Percentiles rank a stretch among this genome's conserved stretches.
Conservation (phyloP, 2,329 filamentous ascomycete genomes). For the Alternaria conjuncta region DNA sequence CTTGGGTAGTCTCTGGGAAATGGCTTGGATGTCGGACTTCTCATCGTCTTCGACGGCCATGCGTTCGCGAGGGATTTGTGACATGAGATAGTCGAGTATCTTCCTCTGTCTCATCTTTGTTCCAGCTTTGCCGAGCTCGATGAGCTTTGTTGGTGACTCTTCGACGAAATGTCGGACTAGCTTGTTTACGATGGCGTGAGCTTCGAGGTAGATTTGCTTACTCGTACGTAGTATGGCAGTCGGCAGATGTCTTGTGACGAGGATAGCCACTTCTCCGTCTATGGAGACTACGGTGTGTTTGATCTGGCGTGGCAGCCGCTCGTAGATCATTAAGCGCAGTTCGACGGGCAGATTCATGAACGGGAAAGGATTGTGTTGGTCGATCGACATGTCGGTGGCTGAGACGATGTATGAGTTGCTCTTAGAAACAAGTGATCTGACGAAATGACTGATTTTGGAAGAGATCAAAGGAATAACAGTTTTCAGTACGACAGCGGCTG, state of each 20-base stretch:
- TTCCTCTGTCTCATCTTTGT: background rate
- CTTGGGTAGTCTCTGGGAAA: background rate
- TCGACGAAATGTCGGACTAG: background rate
- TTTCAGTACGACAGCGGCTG: background rate
- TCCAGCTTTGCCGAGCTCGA: background rate
- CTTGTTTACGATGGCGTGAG: rapidly evolving
- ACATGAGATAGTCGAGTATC: background rate
- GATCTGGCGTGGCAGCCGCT: background rate
- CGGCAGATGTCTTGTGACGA: background rate
- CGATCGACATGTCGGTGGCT: background rate
- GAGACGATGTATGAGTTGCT: rapidly evolving
- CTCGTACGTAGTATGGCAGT: background rate
- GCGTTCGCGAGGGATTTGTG: background rate
- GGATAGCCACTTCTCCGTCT: background rate
- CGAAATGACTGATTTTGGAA: background rate
- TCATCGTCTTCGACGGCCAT: background rate
- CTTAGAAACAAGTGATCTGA: background rate
- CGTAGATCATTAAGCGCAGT: background rate
- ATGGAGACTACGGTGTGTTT: background rate
- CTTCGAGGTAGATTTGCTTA: background rate
- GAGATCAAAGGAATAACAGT: background rate
- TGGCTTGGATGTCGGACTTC: background rate
- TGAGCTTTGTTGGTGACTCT: background rate
- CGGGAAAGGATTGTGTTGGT: background rate
- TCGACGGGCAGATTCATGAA: background rate